phyloP scores from a whole-genome alignment of 768 basidiomycete genomes.

The Myochromella boudieri region DNA sequence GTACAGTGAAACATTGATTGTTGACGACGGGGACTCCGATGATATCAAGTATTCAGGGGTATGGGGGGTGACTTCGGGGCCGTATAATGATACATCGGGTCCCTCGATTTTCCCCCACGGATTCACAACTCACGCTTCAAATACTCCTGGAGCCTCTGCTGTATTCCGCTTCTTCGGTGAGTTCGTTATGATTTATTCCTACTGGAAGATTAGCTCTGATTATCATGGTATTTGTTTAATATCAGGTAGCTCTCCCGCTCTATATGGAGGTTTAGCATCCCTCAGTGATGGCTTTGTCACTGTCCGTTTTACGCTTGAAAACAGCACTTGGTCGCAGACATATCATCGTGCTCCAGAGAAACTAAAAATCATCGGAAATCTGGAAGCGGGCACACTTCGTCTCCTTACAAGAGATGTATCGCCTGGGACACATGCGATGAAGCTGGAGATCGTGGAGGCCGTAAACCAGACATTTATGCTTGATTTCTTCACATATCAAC shows the following conservation, averaged over 20 bases:
- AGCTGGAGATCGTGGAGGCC: neutral
- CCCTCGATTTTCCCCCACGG: neutral
- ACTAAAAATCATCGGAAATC: neutral
- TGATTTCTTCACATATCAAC: neutral
- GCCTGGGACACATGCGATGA: neutral
- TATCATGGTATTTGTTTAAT: neutral
- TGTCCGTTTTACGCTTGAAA: neutral
- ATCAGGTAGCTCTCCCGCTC: neutral
- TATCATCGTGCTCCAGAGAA: neutral
- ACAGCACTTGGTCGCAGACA: neutral
- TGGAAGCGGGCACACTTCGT: neutral
- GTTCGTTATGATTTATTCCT: no score
- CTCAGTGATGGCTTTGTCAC: neutral
- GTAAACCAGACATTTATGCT: neutral
- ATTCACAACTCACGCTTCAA: neutral
- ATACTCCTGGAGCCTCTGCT: neutral
- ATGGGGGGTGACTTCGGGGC: neutral
- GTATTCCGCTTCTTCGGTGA: neutral
- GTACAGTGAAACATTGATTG: neutral
- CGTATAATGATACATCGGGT: neutral
- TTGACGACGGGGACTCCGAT: neutral
- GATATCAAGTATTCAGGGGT: neutral
- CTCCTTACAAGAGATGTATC: neutral
- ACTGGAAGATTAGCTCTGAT: no score
- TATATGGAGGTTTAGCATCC: neutral